Evolutionary conservation across 495 filamentous ascomycete genomes (phyloP).

Genomic region (Hypoxylon rickii): DNA sequence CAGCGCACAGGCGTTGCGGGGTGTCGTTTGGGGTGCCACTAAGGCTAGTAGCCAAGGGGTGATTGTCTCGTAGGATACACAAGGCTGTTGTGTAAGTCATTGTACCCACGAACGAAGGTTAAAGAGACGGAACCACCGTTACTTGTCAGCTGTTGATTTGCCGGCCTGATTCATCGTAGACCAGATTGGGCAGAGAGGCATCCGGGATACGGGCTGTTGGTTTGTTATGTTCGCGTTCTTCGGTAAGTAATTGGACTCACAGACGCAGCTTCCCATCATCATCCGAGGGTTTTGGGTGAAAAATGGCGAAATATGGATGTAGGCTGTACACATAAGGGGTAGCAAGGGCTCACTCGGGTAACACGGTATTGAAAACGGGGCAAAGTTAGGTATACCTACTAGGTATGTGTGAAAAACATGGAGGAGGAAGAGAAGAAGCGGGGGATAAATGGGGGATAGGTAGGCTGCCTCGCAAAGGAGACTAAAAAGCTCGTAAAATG

Average conservation of each 20-base stretch:
- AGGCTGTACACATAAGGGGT: conserved; percentile 22
- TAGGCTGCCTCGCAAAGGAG: conserved; percentile 28
- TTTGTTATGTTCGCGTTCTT: conserved; percentile 15
- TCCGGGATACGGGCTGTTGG: conserved; percentile 8
- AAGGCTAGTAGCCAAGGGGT: not conserved
- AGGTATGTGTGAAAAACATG: no score
- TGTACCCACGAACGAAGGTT: not conserved
- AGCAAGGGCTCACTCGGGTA: conserved; percentile 17
- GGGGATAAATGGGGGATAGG: conserved; percentile 3
- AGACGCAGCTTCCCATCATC: conserved; percentile 28
- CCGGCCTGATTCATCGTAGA: conserved; percentile 10
- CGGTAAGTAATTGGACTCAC: conserved; percentile 23
- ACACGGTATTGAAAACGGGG: conserved; percentile 16
- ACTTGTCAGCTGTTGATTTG: conserved; percentile 30
- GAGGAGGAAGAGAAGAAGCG: conserved; percentile 9
- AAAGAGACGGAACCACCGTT: conserved; percentile 9
- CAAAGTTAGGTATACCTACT: conserved; percentile 3
- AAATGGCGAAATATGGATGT: conserved; percentile 10
- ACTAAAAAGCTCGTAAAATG: conserved; percentile 33
- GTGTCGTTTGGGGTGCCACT: not conserved
- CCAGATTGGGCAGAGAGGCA: conserved; percentile 3
- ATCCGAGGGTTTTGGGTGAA: conserved; percentile 15
- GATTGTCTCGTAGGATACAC: conserved; percentile 13
- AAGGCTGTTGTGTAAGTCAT: conserved; percentile 17
- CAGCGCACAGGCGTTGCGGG: no score